Base-by-base conservation (phyloP, 495 filamentous ascomycete species). In the Xylaria cubensis region DNA sequence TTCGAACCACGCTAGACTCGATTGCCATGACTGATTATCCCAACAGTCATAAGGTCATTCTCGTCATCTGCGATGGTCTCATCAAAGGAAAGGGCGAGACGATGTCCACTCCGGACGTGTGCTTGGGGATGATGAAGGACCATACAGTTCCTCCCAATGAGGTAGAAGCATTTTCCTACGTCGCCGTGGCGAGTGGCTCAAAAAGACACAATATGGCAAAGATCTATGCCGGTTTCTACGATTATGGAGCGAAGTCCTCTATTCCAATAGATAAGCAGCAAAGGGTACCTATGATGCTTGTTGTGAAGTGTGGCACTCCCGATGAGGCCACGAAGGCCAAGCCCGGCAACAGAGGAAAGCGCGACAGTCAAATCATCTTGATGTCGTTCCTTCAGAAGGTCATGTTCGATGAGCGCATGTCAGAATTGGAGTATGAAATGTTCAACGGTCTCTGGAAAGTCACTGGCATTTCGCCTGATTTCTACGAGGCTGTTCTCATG, bases 351-450 rank as follows among this genome's bases (percentile, higher is more conserved):
- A 90, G 97, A 75, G 97, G 97, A 76, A 99, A 99, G 85, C 92
- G 97, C 79, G 97, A 99, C 86, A 95, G 92, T 83, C 97, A 99
- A 82, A 98, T 99, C 78, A 95, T 99, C 75, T 83, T 99, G 62
- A 99, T 99, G 97, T 97, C 94, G 24, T 99, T 99, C 88, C 84
- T 99, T 75, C 97, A 99, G 81, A 99, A 99, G 83, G 96, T 99
- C 73, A 99, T 99, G 97, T 99, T 99, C 79, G 97, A 99, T 79
- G 97, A 99, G 81, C 92, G 97, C 48, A 99, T 99, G 97, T 98
- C 97, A 5, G 95, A 99, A 79, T 89, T 99, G n/a, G 97, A 99
- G 79, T 99, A 94, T 75, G 97, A 99, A 78, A 98, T 99, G 92
- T 98, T 98, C 85, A 99, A 98, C 76, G 97, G 96, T 46, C 87